Evolutionary conservation across 768 basidiomycete species (phyloP).

Genomic region (Suillus subaureus): DNA sequence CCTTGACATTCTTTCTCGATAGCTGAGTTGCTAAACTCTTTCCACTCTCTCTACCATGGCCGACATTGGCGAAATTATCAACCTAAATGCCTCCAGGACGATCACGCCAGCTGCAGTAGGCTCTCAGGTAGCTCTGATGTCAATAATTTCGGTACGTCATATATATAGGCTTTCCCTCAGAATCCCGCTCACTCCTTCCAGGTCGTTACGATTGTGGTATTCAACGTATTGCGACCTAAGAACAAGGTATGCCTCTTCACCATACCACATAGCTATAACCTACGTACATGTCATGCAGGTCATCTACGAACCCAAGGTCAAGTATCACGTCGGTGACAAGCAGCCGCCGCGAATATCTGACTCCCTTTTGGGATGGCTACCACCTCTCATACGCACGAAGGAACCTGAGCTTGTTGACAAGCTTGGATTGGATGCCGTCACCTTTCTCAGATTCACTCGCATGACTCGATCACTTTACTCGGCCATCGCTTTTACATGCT

Average conservation of each 20-base stretch:
- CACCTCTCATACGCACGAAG: constrained; percentile 78
- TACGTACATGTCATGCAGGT: constrained; percentile 46
- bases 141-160: constrained; percentile 63
- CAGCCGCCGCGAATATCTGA: constrained; percentile 80
- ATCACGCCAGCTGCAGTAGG: constrained; percentile 81
- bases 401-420: constrained; percentile 90
- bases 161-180: background rate
- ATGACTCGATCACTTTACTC: constrained; percentile 78
- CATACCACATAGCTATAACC: background rate
- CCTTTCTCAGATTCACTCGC: constrained; percentile 89
- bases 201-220: constrained; percentile 69
- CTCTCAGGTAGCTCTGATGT: constrained; percentile 78
- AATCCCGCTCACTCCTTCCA: constrained; percentile 29
- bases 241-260: constrained; percentile 64
- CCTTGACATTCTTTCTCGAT: constrained; percentile 22
- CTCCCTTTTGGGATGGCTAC: constrained; percentile 87
- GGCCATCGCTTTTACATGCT: constrained; percentile 61
- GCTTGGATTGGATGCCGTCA: constrained; percentile 90
- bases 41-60: constrained; percentile 30
- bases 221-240: constrained; percentile 85
- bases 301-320: constrained; percentile 92
- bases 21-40: constrained; percentile 21
- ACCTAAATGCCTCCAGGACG: constrained; percentile 48
- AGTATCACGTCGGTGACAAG: constrained; percentile 82
- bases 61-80: constrained; percentile 34